Conservation (phyloP, 768 basidiomycete species). For the Lanmaoa pseudosensibilis region DNA sequence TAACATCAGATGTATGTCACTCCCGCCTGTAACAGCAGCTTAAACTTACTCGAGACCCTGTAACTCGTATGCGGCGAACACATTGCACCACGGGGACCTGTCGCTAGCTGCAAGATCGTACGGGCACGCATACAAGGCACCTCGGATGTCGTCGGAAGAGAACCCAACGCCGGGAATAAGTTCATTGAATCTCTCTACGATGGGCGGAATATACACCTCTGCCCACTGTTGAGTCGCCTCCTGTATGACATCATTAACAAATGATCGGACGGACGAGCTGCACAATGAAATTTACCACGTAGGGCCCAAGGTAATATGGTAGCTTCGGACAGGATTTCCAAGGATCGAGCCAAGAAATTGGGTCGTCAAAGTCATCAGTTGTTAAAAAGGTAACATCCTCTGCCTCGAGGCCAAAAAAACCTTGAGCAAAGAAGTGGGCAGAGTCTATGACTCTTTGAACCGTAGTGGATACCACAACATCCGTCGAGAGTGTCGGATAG, state of each 20-base stretch:
- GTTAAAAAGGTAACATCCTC: slow-evolving; percentile 28
- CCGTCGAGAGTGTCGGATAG: slow-evolving; percentile 21
- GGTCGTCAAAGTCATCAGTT: slow-evolving; percentile 34
- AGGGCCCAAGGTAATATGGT: neutral
- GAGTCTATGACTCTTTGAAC: slow-evolving; percentile 38
- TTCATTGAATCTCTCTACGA: slow-evolving; percentile 36
- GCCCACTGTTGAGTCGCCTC: slow-evolving; percentile 32
- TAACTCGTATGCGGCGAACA: slow-evolving; percentile 37
- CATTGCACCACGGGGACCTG: slow-evolving; percentile 42
- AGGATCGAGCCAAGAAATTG: slow-evolving; percentile 41
- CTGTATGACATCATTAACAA: neutral
- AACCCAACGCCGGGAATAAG: slow-evolving; percentile 36
- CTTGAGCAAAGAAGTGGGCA: slow-evolving; percentile 40
- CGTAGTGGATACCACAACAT: slow-evolving; percentile 11
- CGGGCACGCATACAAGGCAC: slow-evolving; percentile 43
- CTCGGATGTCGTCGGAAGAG: slow-evolving; percentile 32
- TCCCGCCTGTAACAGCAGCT: neutral
- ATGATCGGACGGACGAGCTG: neutral
- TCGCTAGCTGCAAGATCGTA: slow-evolving; percentile 40
- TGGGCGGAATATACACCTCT: slow-evolving; percentile 36
- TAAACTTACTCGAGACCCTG: slow-evolving; percentile 36
- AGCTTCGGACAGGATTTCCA: slow-evolving; percentile 36
- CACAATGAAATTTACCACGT: neutral
- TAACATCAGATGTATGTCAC: neutral
- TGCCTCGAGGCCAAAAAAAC: slow-evolving; percentile 36